Base-by-base conservation (phyloP, 345 rosid genomes). In the Eucalyptus shirleyi region DNA sequence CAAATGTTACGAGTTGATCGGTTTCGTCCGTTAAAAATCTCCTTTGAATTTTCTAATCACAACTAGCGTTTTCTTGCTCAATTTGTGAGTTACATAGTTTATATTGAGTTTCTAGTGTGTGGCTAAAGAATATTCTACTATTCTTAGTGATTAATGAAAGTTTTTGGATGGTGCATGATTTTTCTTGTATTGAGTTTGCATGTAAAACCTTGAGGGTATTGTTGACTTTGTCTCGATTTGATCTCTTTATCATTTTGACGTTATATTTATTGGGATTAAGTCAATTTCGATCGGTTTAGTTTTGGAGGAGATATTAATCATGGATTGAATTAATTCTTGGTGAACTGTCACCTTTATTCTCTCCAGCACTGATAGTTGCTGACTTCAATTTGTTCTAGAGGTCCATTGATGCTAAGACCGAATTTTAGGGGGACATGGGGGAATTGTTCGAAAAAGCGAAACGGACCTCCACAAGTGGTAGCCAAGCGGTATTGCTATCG, bases 1-100 rank as follows among this genome's bases (percentile, higher is more conserved):
- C 55, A 17, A 17, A 53, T 19, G 11, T 1, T 19, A 19, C 1
- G 1, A 53, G 11, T 19, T 53, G 0, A 53, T 19, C 5, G 0
- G 2, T 53, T 53, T 53, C 5, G 0, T 53, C 0, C 24, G 0
- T 53, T 19, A 53, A 53, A 19, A 53, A 19, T 0, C 59, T 53
- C 24, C 1, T 53, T 53, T 53, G 10, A 19, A 19, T 53, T 19
- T 19, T 53, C 5, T 53, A 53, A 53, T 53, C 59, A 53, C 11
- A 19, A 53, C 2, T 53, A 19, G 11, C 11, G 24, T 53, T 53
- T 53, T 19, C 56, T 19, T 53, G 0, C 56, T 19, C 56, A 53
- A 19, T 53, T n/a, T n/a, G n/a, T 53, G 24, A 53, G 56, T 18
- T 53, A 0, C 9, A 7, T 53, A 1, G 0, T 53, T 7, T 0